Evolutionary conservation across 2,329 filamentous ascomycete genomes (phyloP).

Genomic region (Diplodia seriata): DNA sequence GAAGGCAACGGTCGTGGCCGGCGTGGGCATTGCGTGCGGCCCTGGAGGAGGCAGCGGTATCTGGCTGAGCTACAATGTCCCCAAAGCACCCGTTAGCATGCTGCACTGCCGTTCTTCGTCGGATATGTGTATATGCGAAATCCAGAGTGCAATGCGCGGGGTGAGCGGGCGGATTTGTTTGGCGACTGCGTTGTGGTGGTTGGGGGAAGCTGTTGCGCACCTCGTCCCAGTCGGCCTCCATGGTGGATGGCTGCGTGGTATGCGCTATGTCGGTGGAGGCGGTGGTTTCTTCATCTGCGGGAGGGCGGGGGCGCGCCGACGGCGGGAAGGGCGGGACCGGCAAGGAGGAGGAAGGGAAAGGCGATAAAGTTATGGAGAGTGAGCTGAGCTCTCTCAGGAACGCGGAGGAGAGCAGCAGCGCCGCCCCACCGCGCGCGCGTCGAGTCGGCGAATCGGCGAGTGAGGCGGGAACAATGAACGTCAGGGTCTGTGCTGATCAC

Average conservation of each 20-base stretch:
- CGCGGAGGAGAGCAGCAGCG: conserved; percentile 3
- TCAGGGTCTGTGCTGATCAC: conserved; percentile 1
- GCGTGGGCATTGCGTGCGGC: conserved; percentile 71
- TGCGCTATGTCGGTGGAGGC: conserved; percentile 16
- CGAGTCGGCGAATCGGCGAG: neutral
- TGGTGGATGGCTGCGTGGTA: conserved; percentile 38
- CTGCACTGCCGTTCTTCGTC: neutral
- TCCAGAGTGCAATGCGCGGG: conserved; percentile 7
- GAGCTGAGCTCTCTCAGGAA: conserved; percentile 4
- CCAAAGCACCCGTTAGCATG: conserved; percentile 3
- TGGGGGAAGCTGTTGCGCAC: conserved; percentile 41
- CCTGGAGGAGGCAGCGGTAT: conserved; percentile 80
- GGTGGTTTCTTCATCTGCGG: conserved; percentile 30
- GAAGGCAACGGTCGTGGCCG: conserved; percentile 82
- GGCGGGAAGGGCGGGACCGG: neutral
- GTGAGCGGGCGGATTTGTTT: neutral
- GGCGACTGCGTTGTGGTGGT: neutral
- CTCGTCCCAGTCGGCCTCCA: conserved; percentile 63
- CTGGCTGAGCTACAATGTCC: conserved; percentile 70
- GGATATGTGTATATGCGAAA: neutral
- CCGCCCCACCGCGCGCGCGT: neutral
- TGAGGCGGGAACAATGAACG: neutral
- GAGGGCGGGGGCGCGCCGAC: neutral
- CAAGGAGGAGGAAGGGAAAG: neutral
- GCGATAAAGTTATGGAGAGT: conserved; percentile 8